Evolutionary conservation across 2,329 filamentous ascomycete species (phyloP), one percentile per base, ranked within the genome.

Genomic region (Aspergillus jensenii): DNA sequence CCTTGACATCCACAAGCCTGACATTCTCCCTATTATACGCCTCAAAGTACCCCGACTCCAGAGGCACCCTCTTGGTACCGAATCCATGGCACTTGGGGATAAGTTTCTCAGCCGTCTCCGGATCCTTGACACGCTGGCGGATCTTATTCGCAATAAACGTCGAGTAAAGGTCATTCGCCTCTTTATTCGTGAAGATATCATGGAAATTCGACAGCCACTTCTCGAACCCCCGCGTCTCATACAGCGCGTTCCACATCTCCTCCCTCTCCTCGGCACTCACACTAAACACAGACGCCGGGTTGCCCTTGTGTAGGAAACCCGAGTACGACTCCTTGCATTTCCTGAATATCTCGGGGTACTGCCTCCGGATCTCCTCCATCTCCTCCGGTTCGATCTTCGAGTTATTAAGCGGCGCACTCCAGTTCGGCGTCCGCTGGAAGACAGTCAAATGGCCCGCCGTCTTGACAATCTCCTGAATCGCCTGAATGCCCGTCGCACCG

Each of bases 391-490:
- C 15, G 5, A 56, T 56, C 6, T 12, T 17, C 2, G 15, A 27
- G 41, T 56, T 56, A 21, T 56, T 56, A 84, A 90, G 87, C 0
- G 86, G 86, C 0, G 89, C 65, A 0, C 84, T 84, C 6, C 87
- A 74, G 58, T 89, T 90, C 0, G 87, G 87, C 1, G 86, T 89
- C 8, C 87, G 81, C 64, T 89, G 86, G 68, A 88, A 88, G 37
- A 90, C 83, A 3, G 75, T 79, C 1, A 90, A 62, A 0, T 81
- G 71, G 3, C 78, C 79, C 1, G 81, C 85, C 5, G 76, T 67
- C 2, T 81, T 81, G 1, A 81, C 84, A 69, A 82, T 83, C 51
- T 84, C 85, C 62, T 90, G 87, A 0, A 82, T 75, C 5, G 86
- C 76, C 65, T 85, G 83, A 3, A 83, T 78, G 1, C 79, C 83